Evolutionary conservation across 2,329 filamentous ascomycete genomes (phyloP), one percentile per base, ranked within the genome.

Genomic region (Pestalotiopsis sp.): DNA sequence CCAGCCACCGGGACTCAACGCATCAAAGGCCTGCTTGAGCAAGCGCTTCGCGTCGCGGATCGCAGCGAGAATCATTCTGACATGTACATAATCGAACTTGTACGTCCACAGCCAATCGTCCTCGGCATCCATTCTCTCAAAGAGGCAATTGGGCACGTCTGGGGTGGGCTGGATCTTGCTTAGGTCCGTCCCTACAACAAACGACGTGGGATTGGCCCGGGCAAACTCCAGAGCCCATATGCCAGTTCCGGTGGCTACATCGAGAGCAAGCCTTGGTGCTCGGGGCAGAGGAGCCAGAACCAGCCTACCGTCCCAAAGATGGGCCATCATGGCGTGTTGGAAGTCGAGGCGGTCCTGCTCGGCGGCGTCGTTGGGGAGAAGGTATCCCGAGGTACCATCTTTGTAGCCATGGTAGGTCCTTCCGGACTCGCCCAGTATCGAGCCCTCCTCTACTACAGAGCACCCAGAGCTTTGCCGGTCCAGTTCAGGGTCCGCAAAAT

Each of bases 321-420:
- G 48, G 3, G 63, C 40, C 63, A 65, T 65, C 63, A 65, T 65
- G 22, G 44, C 63, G 44, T 65, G 63, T 26, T 65, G 63, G 48
- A 65, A 65, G 63, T 65, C 63, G 40, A 65, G 39, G 3, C 63
- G 63, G 30, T 65, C 63, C 35, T 65, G 63, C 44, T 65, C 63
- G n/a, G 63, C 63, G 22, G 35, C 35, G 44, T 65, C 63, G 22
- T 65, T 65, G 7, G 48, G 63, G 2, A 65, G 38, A 3, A 65
- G 52, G 30, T 65, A 65, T 2, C 63, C 52, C 26, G 38, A 24
- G 7, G 39, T n/a, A 9, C 63, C 63, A 9, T 65, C 63, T 39
- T 65, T 65, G 63, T 65, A 65, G 22, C 63, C 26, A 24, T 65
- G 63, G 20, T 65, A 65, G 24, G 52, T 56, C 20, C 63, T 22